Evolutionary conservation across 1,284 basidiomycete genomes (phyloP).

Genomic region (Caloboletus inedulis): DNA sequence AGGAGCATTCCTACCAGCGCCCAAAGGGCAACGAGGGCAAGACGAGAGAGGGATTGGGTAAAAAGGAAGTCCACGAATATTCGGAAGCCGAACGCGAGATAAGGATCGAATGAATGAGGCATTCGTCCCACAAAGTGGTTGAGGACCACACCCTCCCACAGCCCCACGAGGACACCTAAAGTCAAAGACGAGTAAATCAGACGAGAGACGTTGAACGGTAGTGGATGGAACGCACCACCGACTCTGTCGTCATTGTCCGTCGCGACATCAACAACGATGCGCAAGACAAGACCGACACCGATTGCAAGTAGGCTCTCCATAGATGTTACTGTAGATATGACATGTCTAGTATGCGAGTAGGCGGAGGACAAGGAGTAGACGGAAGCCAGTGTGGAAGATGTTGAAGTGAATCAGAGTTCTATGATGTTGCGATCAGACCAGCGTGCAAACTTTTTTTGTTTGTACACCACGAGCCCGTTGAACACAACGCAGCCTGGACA

Average conservation of each 20-base stretch:
- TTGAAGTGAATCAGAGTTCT: background rate
- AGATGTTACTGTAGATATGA: slow-evolving; percentile 32
- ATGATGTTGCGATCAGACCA: slow-evolving; percentile 3
- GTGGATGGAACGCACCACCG: slow-evolving; percentile 27
- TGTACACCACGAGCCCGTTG: background rate
- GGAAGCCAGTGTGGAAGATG: slow-evolving; percentile 38
- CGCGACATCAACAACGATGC: slow-evolving; percentile 46
- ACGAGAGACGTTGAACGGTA: background rate
- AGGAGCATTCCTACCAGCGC: slow-evolving; percentile 64
- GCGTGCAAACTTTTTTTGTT: slow-evolving; percentile 20
- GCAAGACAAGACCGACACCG: slow-evolving; percentile 48
- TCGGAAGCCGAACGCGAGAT: slow-evolving; percentile 58
- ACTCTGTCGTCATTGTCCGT: slow-evolving; percentile 46
- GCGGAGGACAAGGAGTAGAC: slow-evolving; percentile 38
- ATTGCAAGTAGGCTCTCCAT: slow-evolving; percentile 59
- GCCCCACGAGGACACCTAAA: slow-evolving; percentile 57
- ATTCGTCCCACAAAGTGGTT: slow-evolving; percentile 66
- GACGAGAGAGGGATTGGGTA: slow-evolving; percentile 54
- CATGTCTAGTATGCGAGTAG: slow-evolving; percentile 35
- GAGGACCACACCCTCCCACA: slow-evolving; percentile 73
- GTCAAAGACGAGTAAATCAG: slow-evolving; percentile 26
- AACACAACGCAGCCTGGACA: too few relatives aligned
- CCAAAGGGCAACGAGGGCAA: slow-evolving; percentile 62
- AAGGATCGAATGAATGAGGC: slow-evolving; percentile 54
- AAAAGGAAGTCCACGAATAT: slow-evolving; percentile 66